phyloP scores from a whole-genome alignment of 169 alveolate genomes.

The Neospora caninum region DNA sequence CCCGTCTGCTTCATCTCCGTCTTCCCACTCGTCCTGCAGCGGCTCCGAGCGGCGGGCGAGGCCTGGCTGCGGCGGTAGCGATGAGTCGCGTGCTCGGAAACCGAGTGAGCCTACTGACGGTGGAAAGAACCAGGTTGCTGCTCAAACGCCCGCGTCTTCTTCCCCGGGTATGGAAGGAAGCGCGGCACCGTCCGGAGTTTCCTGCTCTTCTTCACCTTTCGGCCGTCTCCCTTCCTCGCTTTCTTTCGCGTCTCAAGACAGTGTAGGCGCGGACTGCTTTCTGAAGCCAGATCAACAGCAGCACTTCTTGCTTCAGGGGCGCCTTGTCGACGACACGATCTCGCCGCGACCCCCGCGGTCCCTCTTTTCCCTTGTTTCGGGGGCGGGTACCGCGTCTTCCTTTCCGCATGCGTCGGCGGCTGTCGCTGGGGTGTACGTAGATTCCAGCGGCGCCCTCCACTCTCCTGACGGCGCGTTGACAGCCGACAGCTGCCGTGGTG shows the following conservation, averaged over 20 bases:
- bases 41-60: too few species aligned
- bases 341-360: not conserved
- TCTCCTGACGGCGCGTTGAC: not conserved
- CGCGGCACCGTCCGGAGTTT: too few species aligned
- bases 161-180: too few species aligned
- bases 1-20: not conserved
- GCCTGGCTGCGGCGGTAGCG: too few species aligned
- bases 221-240: not conserved
- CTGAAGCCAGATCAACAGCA: constrained; percentile 20
- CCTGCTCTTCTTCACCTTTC: not conserved
- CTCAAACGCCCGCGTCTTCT: too few species aligned
- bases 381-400: not conserved
- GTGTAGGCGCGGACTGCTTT: not conserved
- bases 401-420: too few species aligned
- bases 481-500: too few species aligned
- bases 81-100: too few species aligned
- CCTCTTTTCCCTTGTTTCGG: not conserved
- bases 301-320: constrained; percentile 15
- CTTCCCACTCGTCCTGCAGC: not conserved
- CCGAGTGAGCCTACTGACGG: too few species aligned
- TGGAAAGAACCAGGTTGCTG: too few species aligned
- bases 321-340: constrained; percentile 29
- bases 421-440: not conserved
- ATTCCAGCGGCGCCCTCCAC: not conserved
- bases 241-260: not conserved